Base-by-base conservation (phyloP, 2,329 filamentous ascomycete genomes). In the Colletotrichum tofieldiae region DNA sequence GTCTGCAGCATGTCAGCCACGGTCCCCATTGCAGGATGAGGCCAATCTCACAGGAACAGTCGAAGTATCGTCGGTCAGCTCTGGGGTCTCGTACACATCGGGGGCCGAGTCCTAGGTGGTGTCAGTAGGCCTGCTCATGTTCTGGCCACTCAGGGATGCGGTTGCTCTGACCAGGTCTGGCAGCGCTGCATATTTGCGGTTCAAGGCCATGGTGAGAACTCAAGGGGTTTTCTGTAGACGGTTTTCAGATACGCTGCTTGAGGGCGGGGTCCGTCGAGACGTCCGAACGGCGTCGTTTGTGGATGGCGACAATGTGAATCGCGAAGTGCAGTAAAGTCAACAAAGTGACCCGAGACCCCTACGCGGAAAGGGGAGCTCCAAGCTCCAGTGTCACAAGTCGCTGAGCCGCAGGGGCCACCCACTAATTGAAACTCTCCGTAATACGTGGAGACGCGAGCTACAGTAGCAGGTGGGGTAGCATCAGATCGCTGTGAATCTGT, bases 61-160 rank as follows among this genome's bases (percentile, higher is more conserved):
- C 29, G 95, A 97, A 75, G 91, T 93, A 82, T 97, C 95, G 79
- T 98, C 94, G 68, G 93, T 96, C 76, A 98, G 86, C 67, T 97
- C 95, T 75, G 96, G 95, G 20, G 96, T 98, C 84, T 98, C 96
- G 86, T 98, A 98, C 78, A 98, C 94, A 79, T 98, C 96, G 76
- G 95, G 95, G 37, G 95, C 95, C 66, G 93, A 93, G 84, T 98
- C 95, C 93, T 97, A 76, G 65, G 39, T n/a, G 66, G 72, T 74
- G 72, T 71, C 69, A 75, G 72, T 37, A 60, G 51, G 43, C 55
- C 65, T 39, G 64, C 51, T 65, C 39, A n/a, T 65, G 32, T 23
- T 51, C 32, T 39, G n/a, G 39, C 37, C 26, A 16, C 51, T 37
- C 51, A 20, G 41, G 56, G 20, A 52, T 29, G 29, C 37, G 14